Conservation (phyloP, 2,329 filamentous ascomycete genomes). For the Xylaria polymorpha region DNA sequence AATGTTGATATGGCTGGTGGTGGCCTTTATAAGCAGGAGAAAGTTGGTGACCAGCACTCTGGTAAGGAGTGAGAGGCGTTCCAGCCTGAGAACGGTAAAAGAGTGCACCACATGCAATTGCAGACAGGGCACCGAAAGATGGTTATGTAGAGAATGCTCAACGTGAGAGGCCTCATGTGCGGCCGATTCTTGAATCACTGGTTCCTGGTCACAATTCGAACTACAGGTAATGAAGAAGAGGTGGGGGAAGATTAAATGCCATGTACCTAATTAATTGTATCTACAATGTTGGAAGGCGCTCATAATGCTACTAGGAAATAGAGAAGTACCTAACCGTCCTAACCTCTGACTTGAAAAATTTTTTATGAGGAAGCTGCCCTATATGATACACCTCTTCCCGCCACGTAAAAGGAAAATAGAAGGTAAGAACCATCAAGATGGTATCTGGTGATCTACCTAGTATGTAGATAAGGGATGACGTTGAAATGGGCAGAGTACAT, state of each 20-base stretch:
- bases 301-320: background rate
- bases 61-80: background rate
- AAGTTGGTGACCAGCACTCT: background rate
- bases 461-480: too few relatives aligned
- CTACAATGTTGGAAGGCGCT: conserved; percentile 12
- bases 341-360: background rate
- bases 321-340: too few relatives aligned
- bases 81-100: background rate
- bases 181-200: background rate
- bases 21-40: background rate
- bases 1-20: background rate
- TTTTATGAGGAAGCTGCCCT: background rate
- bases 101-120: background rate
- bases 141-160: background rate
- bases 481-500: too few relatives aligned
- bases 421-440: background rate
- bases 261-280: background rate
- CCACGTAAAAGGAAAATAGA: background rate
- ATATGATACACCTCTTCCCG: background rate
- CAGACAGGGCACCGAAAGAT: background rate
- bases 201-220: background rate
- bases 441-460: too few relatives aligned
- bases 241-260: background rate
- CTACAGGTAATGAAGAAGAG: background rate
- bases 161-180: background rate